Evolutionary conservation across 345 rosid genomes (phyloP), one percentile per base, ranked within the genome.

Genomic region (Heritiera littoralis): DNA sequence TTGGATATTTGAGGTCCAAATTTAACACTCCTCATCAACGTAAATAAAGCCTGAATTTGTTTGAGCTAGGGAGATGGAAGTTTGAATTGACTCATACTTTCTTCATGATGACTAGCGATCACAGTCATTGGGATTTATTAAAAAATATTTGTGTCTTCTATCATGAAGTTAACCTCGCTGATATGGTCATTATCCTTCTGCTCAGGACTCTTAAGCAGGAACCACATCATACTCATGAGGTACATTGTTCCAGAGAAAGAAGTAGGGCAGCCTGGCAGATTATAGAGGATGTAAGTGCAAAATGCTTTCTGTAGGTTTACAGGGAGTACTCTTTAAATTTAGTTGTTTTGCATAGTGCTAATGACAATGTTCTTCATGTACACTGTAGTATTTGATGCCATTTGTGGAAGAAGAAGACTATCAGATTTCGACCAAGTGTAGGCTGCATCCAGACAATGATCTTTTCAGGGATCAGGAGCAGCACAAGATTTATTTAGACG

Each of bases 241-340:
- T 96, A n/a, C 99, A 94, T 85, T 96, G 99, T 83, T 92, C 98
- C 3, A 77, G 99, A 81, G 95, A 92, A 75, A 88, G 99, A 87
- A 96, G 98, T 80, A 84, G 93, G 84, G 89, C 92, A 2, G 99
- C 98, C 14, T 89, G 98, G 97, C 66, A 87, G 80, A 86, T 86
- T 77, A 86, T 94, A 68, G 93, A 91, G 77, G 95, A 96, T 86
- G 99, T 92, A 77, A 77, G 80, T 8, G 76, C 81, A 75, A 46
- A 43, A 35, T 15, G 9, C 10, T 6, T 72, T 11, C 10, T 72
- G 6, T 63, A 65, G 70, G 38, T 55, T 74, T 11, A 23, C 15
- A 45, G 59, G 9, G 70, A 30, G 20, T 20, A 2, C 28, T n/a
- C 14, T 61, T 20, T 41, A 1, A 18, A 45, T 35, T 75, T 43